A percentile compares a stretch with the other conserved stretches of the same genome.
phyloP scores from a whole-genome alignment of 2,329 filamentous ascomycete species.

The Sporothrix variecibatus region DNA sequence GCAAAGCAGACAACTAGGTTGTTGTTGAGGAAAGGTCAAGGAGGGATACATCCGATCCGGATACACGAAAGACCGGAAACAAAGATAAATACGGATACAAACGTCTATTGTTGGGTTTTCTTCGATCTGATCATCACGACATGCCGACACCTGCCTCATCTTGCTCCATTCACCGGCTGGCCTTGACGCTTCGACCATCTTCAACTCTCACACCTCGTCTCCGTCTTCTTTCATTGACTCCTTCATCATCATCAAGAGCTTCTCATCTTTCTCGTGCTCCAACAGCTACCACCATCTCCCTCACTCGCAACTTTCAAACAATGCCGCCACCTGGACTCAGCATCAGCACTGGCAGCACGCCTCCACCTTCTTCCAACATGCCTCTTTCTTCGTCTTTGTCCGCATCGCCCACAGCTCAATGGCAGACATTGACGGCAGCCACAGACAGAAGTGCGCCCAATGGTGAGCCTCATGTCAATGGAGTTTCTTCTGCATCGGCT shows the following conservation, averaged over 20 bases:
- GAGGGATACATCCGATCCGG: neutral
- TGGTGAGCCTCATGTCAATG: neutral
- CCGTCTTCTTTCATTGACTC: neutral
- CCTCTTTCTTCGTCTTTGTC: neutral
- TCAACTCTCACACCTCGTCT: neutral
- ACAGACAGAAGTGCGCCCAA: neutral
- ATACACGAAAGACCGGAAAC: neutral
- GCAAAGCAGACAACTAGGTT: neutral
- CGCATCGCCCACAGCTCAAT: neutral
- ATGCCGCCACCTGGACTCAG: neutral
- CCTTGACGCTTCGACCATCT: neutral
- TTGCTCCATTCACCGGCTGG: neutral
- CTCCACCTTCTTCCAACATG: neutral
- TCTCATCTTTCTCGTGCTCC: neutral
- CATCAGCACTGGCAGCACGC: neutral
- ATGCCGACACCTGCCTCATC: neutral
- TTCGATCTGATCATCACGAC: neutral
- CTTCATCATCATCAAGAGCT: neutral
- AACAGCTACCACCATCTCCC: neutral
- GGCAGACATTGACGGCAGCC: neutral
- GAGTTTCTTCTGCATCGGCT: neutral
- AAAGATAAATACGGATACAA: neutral
- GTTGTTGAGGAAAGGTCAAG: neutral
- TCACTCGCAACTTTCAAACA: neutral
- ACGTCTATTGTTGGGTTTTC: too few species aligned